Evolutionary conservation across 2,329 filamentous ascomycete genomes (phyloP).

Genomic region (Raffaelea deltoideospora): DNA sequence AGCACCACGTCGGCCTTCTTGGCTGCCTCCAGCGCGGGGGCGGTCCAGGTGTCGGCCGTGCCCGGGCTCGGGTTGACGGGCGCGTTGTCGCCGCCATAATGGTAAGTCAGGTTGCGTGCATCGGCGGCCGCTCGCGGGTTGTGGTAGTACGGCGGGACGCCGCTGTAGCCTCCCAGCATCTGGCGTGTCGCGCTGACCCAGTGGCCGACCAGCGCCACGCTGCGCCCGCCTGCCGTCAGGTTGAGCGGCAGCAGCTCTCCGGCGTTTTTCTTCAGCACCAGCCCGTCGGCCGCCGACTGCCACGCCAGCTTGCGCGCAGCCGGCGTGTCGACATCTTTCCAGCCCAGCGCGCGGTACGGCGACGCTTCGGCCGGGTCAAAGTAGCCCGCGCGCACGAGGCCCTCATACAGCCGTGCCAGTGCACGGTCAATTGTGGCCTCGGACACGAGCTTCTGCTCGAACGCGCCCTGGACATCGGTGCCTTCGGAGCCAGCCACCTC

Average conservation of each 20-base stretch:
- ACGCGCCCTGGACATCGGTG: constrained; percentile 13
- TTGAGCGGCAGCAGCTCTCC: constrained; percentile 32
- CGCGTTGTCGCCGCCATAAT: constrained; percentile 23
- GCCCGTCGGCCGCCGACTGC: constrained; percentile 32
- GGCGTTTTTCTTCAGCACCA: constrained; percentile 39
- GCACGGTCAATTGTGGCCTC: constrained; percentile 30
- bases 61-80: constrained; percentile 10
- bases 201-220: constrained; percentile 33
- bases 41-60: constrained; percentile 17
- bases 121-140: constrained; percentile 36
- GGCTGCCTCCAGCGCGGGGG: constrained; percentile 21
- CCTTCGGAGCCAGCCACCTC: constrained; percentile 9
- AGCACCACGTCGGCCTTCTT: constrained; percentile 33
- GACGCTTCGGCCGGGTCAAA: constrained; percentile 29
- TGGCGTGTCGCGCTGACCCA: constrained; percentile 31
- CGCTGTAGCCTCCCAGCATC: constrained; percentile 45
- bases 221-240: constrained; percentile 31
- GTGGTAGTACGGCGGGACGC: constrained; percentile 37
- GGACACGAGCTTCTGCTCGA: constrained; percentile 22
- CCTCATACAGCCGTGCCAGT: constrained; percentile 35
- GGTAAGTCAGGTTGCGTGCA: constrained; percentile 26
- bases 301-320: constrained; percentile 39
- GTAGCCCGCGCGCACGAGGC: constrained; percentile 39
- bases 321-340: constrained; percentile 38
- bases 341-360: constrained; percentile 35